Evolutionary conservation across 2,329 filamentous ascomycete species (phyloP), one percentile per base, ranked within the genome.

Genomic region (Cryphonectria naterciae): DNA sequence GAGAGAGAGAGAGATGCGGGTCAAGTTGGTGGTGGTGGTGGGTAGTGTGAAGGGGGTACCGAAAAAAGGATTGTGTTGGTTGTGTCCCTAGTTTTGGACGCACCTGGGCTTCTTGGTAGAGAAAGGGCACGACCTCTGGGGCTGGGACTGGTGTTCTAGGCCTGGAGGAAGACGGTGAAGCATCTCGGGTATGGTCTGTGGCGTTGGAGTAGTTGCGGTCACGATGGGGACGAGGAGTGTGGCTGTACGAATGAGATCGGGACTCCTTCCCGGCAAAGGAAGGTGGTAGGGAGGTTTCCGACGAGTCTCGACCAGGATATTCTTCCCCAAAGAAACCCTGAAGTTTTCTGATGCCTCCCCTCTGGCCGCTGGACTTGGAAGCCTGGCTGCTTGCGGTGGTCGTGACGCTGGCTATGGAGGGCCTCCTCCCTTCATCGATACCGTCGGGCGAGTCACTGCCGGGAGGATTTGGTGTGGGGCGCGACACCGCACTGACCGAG

Each of bases 61-160:
- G 11, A 10, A 39, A 62, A 62, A 71, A 61, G 54, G 67, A 66
- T 69, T 66, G 58, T 73, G 37, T n/a, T 22, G 46, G 19, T 49
- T 22, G 32, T 22, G 46, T 49, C 46, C n/a, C 46, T 46, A 4
- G 6, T 17, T 22, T 46, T 46, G 43, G 7, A 86, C 90, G 84
- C 80, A 93, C 91, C 83, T 93, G 89, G 75, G 88, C 88, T 79
- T 96, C 93, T 81, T 98, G 96, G 79, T 96, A 98, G 73, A 97
- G 87, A 87, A 97, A 99, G n/a, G 96, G 96, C 54, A 97, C 96
- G 70, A 99, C 94, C 81, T 98, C 95, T 77, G 93, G 96, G 17
- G 93, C 93, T 58, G 93, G 93, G 67, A 94, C 86, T 17, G 95
- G 94, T n/a, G 93, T 97, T 76, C 92, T 88, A 64, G 95, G 93